Evolutionary conservation across 306 rosid genomes (phyloP), one percentile per base, ranked within the genome.

Genomic region (Carpinus viminea): DNA sequence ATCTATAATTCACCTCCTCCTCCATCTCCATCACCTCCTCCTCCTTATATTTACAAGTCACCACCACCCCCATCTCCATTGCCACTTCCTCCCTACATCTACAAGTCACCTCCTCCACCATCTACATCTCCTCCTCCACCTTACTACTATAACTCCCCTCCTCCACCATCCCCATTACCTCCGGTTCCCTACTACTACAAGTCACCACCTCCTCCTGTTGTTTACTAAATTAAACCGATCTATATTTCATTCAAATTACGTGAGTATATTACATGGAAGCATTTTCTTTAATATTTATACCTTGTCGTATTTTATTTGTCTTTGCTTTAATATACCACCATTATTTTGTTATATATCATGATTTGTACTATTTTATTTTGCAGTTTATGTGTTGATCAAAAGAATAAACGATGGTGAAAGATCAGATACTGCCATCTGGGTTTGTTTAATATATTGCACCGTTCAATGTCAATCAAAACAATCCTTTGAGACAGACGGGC

Each of bases 181-280:
- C 72, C 76, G 0, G 64, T 62, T 0, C 70, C 78, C 0, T 69
- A 80, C 15, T 6, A 43, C 0, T 62, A 76, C 36, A 70, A 76
- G 0, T 70, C 84, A 0, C 84, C 84, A 5, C 84, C 80, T 16
- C 71, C 73, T 68, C 73, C 73, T 16, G 7, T 47, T n/a, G 28
- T 4, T 20, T 70, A 21, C 54, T 41, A 70, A n/a, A n/a, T n/a
- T n/a, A n/a, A 26, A n/a, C 36, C 13, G 57, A 61, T 15, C 20
- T 9, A 7, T 24, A 41, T 59, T 6, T 26, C 2, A 21, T 0
- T 48, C 28, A 64, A 7, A 71, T 68, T 68, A 53, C 17, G 82
- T 78, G 74, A 78, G 86, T 66, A 41, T 54, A 17, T 31, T 45
- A 21, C 5, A 21, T 66, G 54, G 16, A 34, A 36, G 4, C 5